Percentiles rank a stretch among this genome's conserved stretches.
phyloP scores from a whole-genome alignment of 179 eudicot genomes.

The Nepenthes alata region DNA sequence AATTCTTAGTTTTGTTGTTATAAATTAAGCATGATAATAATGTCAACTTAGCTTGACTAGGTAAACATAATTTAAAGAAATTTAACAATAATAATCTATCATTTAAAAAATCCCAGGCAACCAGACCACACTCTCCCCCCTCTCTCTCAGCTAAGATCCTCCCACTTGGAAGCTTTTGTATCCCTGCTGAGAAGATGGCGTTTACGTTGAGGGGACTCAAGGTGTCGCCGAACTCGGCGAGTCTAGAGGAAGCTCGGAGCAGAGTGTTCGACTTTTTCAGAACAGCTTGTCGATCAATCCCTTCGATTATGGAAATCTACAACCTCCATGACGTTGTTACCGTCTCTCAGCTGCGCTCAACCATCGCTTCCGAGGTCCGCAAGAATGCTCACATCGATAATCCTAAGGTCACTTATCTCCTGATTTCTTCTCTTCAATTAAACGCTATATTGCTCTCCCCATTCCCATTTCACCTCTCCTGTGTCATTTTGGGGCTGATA shows the following conservation, averaged over 20 bases:
- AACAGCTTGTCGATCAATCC: slow-evolving; percentile 69
- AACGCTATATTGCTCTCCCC: not conserved
- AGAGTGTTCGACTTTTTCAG: slow-evolving; percentile 68
- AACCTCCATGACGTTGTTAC: slow-evolving; percentile 56
- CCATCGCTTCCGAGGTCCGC: slow-evolving; percentile 66
- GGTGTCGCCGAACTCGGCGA: slow-evolving; percentile 68
- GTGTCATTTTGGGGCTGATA: not conserved
- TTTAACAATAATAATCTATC: too few relatives aligned
- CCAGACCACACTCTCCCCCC: not conserved
- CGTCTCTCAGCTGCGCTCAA: slow-evolving; percentile 63
- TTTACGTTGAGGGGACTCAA: slow-evolving; percentile 32
- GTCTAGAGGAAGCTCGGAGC: slow-evolving; percentile 53
- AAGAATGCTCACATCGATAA: slow-evolving; percentile 51
- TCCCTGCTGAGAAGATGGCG: slow-evolving; percentile 18
- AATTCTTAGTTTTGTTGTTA: too few relatives aligned
- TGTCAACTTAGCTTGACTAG: too few relatives aligned
- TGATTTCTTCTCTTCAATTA: not conserved
- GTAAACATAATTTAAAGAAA: too few relatives aligned
- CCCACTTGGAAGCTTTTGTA: too few relatives aligned
- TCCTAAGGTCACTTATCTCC: slow-evolving; percentile 43
- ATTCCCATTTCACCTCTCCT: not conserved
- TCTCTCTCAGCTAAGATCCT: not conserved
- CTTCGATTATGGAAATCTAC: slow-evolving; percentile 71
- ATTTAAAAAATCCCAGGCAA: too few relatives aligned
- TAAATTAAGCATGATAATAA: too few relatives aligned